These are phyloP conservation scores for Leishmania tropica DNA, from an alignment of 208 protist genomes.

Conservation along the genomic window DNA sequence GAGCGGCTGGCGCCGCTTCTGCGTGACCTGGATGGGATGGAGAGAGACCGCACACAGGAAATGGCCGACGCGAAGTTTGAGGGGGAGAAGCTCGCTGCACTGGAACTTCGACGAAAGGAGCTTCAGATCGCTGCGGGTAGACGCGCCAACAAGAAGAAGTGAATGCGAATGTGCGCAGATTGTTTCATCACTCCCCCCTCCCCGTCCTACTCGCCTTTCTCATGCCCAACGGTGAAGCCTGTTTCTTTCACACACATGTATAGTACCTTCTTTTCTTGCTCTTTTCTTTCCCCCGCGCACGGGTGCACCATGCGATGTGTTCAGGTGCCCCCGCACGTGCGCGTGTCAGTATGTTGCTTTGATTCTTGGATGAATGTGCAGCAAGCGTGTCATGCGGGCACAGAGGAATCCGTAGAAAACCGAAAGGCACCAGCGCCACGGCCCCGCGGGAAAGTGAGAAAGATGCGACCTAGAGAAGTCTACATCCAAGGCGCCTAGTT, in stretches of 20 bases:
- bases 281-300: background rate
- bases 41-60: constrained; percentile 62
- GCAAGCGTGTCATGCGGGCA: background rate
- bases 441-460: background rate
- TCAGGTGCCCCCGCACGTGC: background rate
- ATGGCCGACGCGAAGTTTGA: constrained; percentile 78
- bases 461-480: background rate
- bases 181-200: background rate
- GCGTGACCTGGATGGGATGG: constrained; percentile 49
- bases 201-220: background rate
- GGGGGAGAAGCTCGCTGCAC: constrained; percentile 65
- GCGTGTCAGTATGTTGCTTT: too few species aligned
- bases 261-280: background rate
- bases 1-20: constrained; percentile 57
- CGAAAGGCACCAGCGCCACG: background rate
- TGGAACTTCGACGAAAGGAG: constrained; percentile 71
- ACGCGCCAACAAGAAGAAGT: constrained; percentile 17
- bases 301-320: background rate
- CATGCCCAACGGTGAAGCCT: background rate
- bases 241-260: constrained; percentile 8
- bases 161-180: background rate
- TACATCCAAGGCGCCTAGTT: background rate
- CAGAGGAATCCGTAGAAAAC: background rate
- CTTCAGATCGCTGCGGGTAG: constrained; percentile 54
- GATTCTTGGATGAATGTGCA: background rate